phyloP scores from a whole-genome alignment of 129 eudicot species.

The Smallanthus sonchifolius region DNA sequence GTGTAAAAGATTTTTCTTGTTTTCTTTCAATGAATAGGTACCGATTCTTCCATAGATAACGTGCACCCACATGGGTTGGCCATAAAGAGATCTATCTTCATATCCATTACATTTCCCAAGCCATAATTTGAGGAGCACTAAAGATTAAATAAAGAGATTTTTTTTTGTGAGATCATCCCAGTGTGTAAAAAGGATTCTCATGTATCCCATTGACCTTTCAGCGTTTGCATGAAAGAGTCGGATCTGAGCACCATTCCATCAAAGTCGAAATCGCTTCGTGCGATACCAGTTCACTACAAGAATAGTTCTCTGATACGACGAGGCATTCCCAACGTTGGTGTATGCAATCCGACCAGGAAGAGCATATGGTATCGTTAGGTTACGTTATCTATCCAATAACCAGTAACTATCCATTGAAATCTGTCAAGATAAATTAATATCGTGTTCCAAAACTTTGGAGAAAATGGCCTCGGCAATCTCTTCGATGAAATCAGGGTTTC shows the following conservation, averaged over 20 bases:
- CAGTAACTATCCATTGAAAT: not conserved
- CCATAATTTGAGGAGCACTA: no score
- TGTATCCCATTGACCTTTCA: no score
- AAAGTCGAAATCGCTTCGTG: no score
- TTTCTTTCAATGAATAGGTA: not conserved
- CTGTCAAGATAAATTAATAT: not conserved
- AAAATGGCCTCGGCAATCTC: slow-evolving; percentile 63
- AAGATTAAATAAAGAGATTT: no score
- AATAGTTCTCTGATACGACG: no score
- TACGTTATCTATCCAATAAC: not conserved
- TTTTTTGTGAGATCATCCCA: no score
- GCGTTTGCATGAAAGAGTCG: not conserved
- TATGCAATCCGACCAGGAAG: no score
- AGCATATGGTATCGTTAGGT: not conserved
- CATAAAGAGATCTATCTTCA: not conserved
- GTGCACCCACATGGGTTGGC: not conserved
- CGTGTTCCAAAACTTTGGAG: slow-evolving; percentile 35
- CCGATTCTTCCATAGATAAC: not conserved
- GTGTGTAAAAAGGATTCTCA: no score
- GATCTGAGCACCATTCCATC: no score
- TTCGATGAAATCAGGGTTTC: slow-evolving; percentile 45
- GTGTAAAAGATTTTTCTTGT: not conserved
- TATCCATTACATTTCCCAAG: not conserved
- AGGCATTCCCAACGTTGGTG: no score
- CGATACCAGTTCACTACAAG: no score